Evolutionary conservation across 176 grass and related monocot species (phyloP).

Genomic region (Carex scoparia): DNA sequence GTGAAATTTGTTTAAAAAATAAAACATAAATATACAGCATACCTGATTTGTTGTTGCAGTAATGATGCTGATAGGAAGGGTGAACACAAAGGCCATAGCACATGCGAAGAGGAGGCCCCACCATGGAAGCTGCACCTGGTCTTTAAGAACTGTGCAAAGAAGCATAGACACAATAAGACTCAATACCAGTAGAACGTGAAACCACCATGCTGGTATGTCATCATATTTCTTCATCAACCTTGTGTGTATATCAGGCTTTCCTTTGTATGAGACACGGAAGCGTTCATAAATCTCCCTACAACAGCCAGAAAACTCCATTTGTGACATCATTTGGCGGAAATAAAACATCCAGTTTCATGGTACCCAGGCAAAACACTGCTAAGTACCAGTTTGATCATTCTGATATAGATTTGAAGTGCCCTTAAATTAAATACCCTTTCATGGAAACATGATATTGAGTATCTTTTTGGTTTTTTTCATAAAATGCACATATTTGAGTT

Average conservation of each 20-base stretch:
- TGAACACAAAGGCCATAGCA: constrained; percentile 66
- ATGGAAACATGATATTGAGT: not conserved
- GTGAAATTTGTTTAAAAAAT: not conserved
- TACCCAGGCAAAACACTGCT: not conserved
- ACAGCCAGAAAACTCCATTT: not conserved
- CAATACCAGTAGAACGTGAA: constrained; percentile 36
- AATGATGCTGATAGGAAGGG: constrained; percentile 79
- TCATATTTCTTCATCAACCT: constrained; percentile 74
- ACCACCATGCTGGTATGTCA: constrained; percentile 91
- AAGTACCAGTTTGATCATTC: not conserved
- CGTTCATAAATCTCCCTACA: constrained; percentile 66
- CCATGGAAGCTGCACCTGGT: constrained; percentile 86
- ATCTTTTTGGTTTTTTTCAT: not conserved
- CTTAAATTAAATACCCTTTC: not conserved
- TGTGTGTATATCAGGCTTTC: constrained; percentile 75
- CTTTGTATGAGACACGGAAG: constrained; percentile 45
- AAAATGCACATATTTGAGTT: not conserved
- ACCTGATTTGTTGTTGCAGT: constrained; percentile 87
- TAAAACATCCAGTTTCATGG: not conserved
- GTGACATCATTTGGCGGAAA: not conserved
- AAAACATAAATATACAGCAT: not conserved
- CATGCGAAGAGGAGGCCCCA: constrained; percentile 78
- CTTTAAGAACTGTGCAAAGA: constrained; percentile 68
- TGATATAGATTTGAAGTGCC: not conserved
- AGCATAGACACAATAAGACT: constrained; percentile 32